phyloP scores from a whole-genome alignment of 1,139 yeast species.

The Geotrichum restrictum region DNA sequence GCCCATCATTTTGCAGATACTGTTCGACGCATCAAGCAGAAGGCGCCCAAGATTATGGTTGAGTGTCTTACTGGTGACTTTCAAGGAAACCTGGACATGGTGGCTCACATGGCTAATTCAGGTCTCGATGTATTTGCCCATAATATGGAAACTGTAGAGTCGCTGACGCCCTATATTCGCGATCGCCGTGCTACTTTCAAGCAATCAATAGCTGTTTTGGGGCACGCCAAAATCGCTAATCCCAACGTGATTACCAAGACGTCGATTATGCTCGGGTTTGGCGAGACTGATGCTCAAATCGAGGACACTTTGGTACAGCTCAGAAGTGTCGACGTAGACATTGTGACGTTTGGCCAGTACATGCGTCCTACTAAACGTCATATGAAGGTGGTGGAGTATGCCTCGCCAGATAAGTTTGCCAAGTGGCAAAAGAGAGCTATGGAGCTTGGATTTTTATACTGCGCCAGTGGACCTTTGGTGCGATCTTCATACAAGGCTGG shows the following conservation, averaged over 20 bases:
- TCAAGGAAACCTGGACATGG: slow-evolving; percentile 82
- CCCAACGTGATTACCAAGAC: slow-evolving; percentile 85
- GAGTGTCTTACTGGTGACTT: slow-evolving; percentile 96
- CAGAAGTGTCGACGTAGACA: slow-evolving; percentile 76
- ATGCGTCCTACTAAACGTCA: slow-evolving; percentile 99
- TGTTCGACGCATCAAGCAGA: slow-evolving; percentile 73
- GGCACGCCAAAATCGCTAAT: slow-evolving; percentile 72
- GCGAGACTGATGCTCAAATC: slow-evolving; percentile 90
- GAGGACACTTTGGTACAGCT: slow-evolving; percentile 70
- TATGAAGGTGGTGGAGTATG: slow-evolving; percentile 95
- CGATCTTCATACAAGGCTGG: slow-evolving; percentile 98
- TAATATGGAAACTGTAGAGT: slow-evolving; percentile 95
- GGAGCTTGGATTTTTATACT: slow-evolving; percentile 88
- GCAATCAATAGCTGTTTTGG: slow-evolving; percentile 74
- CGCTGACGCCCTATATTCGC: slow-evolving; percentile 86
- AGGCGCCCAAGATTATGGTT: slow-evolving; percentile 86
- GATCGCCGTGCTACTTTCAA: slow-evolving; percentile 95
- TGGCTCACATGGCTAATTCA: slow-evolving; percentile 69
- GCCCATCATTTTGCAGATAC: slow-evolving; percentile 87
- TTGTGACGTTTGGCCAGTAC: slow-evolving; percentile 97
- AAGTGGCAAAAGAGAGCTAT: slow-evolving; percentile 86
- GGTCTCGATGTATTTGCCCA: slow-evolving; percentile 97
- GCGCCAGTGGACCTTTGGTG: slow-evolving; percentile 96
- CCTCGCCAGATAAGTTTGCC: slow-evolving; percentile 92
- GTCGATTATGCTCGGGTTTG: slow-evolving; percentile 93